These are phyloP conservation scores for Linderina pennispora DNA, from an alignment of 192 early-diverging fungal genomes.

Conservation along the genomic window DNA sequence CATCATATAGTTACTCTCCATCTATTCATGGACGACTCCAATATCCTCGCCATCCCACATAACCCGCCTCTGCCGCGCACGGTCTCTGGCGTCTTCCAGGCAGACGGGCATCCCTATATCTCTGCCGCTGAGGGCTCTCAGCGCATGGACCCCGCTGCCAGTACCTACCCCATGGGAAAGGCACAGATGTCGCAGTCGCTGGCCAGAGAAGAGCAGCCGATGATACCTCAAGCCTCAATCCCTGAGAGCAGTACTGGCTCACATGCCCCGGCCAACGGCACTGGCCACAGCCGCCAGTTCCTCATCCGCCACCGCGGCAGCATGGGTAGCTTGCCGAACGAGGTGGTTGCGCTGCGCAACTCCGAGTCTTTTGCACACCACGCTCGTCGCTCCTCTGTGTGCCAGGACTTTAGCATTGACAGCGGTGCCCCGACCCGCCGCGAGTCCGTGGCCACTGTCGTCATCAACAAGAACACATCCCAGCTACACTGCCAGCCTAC, in stretches of 20 bases:
- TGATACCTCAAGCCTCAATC: too few species aligned
- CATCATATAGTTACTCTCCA: too few species aligned
- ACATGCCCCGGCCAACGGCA: neutral
- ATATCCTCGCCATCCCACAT: slow-evolving; percentile 38
- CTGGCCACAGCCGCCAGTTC: neutral
- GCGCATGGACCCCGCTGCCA: too few species aligned
- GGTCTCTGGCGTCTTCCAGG: slow-evolving; percentile 34
- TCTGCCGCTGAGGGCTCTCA: too few species aligned
- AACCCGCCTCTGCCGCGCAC: slow-evolving; percentile 38
- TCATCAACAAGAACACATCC: neutral
- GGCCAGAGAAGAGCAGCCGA: too few species aligned
- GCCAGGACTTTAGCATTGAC: neutral
- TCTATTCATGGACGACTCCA: slow-evolving; percentile 9
- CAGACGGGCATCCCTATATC: slow-evolving; percentile 16
- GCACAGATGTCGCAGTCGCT: neutral
- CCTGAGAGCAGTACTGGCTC: too few species aligned
- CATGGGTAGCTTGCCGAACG: neutral
- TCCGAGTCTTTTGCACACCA: neutral
- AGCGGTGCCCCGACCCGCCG: slow-evolving; percentile 5
- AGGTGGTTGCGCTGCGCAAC: neutral
- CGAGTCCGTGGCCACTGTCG: slow-evolving; percentile 1
- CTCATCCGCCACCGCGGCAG: neutral
- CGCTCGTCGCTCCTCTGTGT: too few species aligned
- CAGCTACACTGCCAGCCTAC: too few species aligned
- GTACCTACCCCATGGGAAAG: neutral